phyloP scores from a whole-genome alignment of 1,139 yeast species.

The Blastobotrys raffinosifermentans region DNA sequence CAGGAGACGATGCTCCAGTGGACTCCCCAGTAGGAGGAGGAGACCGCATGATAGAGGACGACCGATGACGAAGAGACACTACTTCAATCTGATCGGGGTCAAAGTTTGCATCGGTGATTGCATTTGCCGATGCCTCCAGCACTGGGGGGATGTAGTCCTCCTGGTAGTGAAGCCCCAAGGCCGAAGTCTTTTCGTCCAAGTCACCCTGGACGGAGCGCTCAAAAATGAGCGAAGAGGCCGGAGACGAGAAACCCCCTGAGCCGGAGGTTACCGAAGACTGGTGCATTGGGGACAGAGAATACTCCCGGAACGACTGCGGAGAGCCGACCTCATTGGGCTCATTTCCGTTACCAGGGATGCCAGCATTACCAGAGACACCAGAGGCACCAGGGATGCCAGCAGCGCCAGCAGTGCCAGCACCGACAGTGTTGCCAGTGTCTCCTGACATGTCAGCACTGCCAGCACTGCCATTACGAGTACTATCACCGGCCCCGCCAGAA shows the following conservation, averaged over 20 bases:
- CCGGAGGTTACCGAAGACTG: slow-evolving; percentile 6
- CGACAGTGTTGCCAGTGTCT: too few species aligned
- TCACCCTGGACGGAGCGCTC: slow-evolving; percentile 38
- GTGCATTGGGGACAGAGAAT: slow-evolving; percentile 3
- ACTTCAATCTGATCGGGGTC: slow-evolving; percentile 65
- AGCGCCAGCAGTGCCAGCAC: too few species aligned
- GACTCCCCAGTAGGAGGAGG: slow-evolving; percentile 4
- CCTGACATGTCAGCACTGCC: too few species aligned
- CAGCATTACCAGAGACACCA: too few species aligned
- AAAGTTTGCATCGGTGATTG: slow-evolving; percentile 50
- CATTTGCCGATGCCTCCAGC: slow-evolving; percentile 68
- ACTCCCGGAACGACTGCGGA: slow-evolving; percentile 6
- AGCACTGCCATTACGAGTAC: too few species aligned
- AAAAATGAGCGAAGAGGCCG: slow-evolving; percentile 35
- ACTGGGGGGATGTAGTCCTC: slow-evolving; percentile 81
- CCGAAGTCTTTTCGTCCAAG: slow-evolving; percentile 21
- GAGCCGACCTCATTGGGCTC: too few species aligned
- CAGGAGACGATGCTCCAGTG: slow-evolving; percentile 1
- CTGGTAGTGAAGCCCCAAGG: slow-evolving; percentile 36
- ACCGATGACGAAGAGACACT: slow-evolving; percentile 52
- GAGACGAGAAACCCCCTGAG: slow-evolving; percentile 20
- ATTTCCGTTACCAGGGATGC: too few species aligned
- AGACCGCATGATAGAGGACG: slow-evolving; percentile 42
- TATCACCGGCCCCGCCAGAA: too few species aligned
- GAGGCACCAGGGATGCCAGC: too few species aligned